Evolutionary conservation across 306 rosid genomes (phyloP).

Genomic region (Pyrus communis): DNA sequence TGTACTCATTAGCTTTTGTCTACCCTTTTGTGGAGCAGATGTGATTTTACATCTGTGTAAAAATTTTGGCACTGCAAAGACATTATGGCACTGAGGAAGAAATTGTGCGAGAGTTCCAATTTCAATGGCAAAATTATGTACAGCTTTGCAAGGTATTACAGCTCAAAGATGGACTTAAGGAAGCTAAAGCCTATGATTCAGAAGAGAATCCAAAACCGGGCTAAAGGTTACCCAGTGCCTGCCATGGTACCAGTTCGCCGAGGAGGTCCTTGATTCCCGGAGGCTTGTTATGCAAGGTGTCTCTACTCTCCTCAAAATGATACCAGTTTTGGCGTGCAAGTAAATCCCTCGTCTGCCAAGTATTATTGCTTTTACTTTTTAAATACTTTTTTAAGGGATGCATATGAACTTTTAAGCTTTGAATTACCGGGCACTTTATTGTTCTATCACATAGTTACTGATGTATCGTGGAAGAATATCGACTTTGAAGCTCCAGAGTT

Average conservation of each 20-base stretch:
- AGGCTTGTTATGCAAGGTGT: constrained; percentile 51
- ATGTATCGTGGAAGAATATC: no score
- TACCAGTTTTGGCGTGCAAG: constrained; percentile 75
- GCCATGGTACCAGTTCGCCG: constrained; percentile 62
- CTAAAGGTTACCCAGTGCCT: constrained; percentile 46
- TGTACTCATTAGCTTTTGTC: not conserved
- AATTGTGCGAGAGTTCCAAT: not conserved
- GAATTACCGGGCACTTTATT: no score
- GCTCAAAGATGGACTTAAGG: constrained; percentile 11
- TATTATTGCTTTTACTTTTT: no score
- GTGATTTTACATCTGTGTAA: not conserved
- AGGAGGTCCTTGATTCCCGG: constrained; percentile 53
- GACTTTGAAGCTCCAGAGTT: not conserved
- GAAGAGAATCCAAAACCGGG: constrained; percentile 54
- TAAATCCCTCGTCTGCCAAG: constrained; percentile 21
- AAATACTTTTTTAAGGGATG: no score
- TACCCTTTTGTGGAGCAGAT: not conserved
- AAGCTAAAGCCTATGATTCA: constrained; percentile 68
- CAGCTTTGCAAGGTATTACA: not conserved
- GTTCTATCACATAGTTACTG: no score
- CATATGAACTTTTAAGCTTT: no score
- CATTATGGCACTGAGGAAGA: constrained; percentile 2
- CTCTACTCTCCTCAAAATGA: constrained; percentile 46
- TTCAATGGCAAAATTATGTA: not conserved
- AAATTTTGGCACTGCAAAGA: not conserved